Evolutionary conservation across 2,329 filamentous ascomycete species (phyloP).

Genomic region (Talaromyces sp.): DNA sequence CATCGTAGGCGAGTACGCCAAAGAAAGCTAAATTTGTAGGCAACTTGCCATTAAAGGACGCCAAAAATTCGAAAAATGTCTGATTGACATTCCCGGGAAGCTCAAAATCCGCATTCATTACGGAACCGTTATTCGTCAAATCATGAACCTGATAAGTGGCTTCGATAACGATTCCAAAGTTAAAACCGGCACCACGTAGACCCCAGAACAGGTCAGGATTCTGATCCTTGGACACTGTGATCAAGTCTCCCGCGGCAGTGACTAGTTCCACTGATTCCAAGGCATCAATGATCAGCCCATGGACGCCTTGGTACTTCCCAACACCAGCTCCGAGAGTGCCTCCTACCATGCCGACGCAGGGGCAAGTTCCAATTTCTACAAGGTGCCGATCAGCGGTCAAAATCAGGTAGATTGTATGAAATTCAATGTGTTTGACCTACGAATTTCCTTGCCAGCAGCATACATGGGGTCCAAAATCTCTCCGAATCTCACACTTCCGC

Average conservation of each 20-base stretch:
- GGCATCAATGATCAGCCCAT: background rate
- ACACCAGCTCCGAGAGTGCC: background rate
- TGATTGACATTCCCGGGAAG: background rate
- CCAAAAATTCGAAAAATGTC: background rate
- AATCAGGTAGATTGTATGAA: background rate
- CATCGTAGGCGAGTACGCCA: background rate
- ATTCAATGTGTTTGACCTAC: background rate
- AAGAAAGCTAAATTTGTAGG: background rate
- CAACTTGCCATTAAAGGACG: background rate
- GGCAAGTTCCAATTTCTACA: background rate
- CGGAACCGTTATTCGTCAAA: background rate
- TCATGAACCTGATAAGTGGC: background rate
- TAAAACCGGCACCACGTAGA: background rate
- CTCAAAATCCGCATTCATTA: background rate
- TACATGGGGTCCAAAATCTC: background rate
- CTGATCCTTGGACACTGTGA: background rate
- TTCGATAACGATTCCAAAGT: background rate
- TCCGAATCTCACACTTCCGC: background rate
- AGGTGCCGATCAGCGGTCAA: background rate
- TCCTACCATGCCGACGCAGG: background rate
- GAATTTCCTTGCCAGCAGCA: conserved; percentile 2
- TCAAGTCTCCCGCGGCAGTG: background rate
- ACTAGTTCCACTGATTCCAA: background rate
- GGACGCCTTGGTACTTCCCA: background rate
- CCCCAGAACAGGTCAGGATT: background rate